Conservation (phyloP, 345 rosid genomes). For the Hevea brasiliensis region DNA sequence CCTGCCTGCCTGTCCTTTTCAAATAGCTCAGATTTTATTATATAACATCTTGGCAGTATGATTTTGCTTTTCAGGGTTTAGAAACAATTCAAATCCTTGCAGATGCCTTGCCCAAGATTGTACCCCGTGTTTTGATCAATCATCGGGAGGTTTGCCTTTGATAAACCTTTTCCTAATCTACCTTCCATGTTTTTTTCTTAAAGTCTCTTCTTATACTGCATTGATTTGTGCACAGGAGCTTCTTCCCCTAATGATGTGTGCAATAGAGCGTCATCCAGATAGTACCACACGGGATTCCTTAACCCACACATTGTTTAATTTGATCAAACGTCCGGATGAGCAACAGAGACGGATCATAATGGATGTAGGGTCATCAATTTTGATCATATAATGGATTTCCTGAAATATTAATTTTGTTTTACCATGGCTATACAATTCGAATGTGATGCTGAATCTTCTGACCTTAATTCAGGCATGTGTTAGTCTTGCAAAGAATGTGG, state of each 20-base stretch:
- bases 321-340: slow-evolving; percentile 97
- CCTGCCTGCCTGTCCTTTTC: not conserved
- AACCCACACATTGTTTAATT: slow-evolving; percentile 89
- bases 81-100: slow-evolving; percentile 96
- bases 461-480: slow-evolving; percentile 79
- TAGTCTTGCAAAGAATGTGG: slow-evolving; percentile 89
- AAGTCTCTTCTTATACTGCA: slow-evolving; percentile 8
- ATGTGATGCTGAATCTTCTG: slow-evolving; percentile 26
- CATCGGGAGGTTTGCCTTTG: slow-evolving; percentile 79
- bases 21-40: slow-evolving; percentile 10
- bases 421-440: slow-evolving; percentile 15
- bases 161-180: slow-evolving; percentile 3
- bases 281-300: slow-evolving; percentile 76
- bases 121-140: slow-evolving; percentile 94
- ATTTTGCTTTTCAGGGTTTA: slow-evolving; percentile 57
- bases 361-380: slow-evolving; percentile 62
- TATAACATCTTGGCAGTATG: slow-evolving; percentile 18
- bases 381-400: slow-evolving; percentile 13
- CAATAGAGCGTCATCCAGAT: slow-evolving; percentile 95
- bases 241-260: slow-evolving; percentile 98
- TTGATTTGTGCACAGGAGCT: slow-evolving; percentile 60
- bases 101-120: slow-evolving; percentile 95
- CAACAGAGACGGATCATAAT: slow-evolving; percentile 90
- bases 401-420: slow-evolving; percentile 22
- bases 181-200: not conserved